Conservation (phyloP, 257 asterid species). For the Henckelia pumila region DNA sequence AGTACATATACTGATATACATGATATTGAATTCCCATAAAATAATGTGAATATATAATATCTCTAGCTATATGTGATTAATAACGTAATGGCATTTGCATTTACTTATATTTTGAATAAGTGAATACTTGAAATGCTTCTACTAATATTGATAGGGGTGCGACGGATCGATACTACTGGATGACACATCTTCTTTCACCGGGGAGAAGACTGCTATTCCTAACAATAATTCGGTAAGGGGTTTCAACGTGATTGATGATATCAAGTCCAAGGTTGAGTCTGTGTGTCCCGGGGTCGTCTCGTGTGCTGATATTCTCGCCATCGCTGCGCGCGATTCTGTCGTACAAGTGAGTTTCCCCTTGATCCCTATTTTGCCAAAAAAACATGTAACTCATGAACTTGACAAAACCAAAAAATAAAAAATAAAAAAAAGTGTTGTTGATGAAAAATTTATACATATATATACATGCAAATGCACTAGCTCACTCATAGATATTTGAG, state of each 20-base stretch:
- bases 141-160: conserved; percentile 40
- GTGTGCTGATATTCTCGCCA: conserved; percentile 59
- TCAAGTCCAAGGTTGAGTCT: conserved; percentile 44
- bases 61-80: too few species aligned
- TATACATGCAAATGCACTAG: too few species aligned
- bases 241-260: conserved; percentile 36
- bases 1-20: too few species aligned
- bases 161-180: conserved; percentile 56
- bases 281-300: conserved; percentile 51
- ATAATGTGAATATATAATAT: too few species aligned
- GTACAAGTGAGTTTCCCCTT: conserved; percentile 29
- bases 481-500: too few species aligned
- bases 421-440: too few species aligned
- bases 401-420: too few species aligned
- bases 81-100: too few species aligned
- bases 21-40: too few species aligned
- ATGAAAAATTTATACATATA: too few species aligned
- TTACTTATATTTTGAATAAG: too few species aligned
- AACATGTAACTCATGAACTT: too few species aligned
- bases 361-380: neutral
- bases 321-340: conserved; percentile 57
- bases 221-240: conserved; percentile 50
- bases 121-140: neutral
- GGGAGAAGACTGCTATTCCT: conserved; percentile 49
- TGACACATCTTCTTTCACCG: conserved; percentile 39